Conservation (phyloP, 1,284 basidiomycete genomes). For the Marasmius fiardii region DNA sequence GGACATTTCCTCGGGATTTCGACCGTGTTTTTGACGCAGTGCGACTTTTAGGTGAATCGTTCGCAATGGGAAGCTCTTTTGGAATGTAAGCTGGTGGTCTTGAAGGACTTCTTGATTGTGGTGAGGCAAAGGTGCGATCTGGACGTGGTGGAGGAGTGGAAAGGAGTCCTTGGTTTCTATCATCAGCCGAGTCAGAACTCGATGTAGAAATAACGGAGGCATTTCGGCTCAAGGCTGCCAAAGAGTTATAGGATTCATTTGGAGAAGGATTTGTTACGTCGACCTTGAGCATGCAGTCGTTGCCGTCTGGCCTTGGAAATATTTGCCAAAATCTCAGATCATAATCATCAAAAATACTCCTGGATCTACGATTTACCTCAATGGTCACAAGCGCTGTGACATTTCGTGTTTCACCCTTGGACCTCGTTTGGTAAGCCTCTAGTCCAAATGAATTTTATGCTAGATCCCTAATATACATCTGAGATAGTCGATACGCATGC, state of each 20-base stretch:
- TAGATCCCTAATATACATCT: background rate
- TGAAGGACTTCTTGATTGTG: slow-evolving; percentile 53
- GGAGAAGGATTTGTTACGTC: slow-evolving; percentile 35
- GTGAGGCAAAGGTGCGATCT: slow-evolving; percentile 63
- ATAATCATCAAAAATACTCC: background rate
- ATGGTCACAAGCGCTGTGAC: no score
- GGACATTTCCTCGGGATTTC: slow-evolving; percentile 39
- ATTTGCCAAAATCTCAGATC: background rate
- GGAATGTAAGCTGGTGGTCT: slow-evolving; percentile 59
- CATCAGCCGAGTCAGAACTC: slow-evolving; percentile 50
- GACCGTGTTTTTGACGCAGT: slow-evolving; percentile 27
- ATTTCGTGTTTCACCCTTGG: no score
- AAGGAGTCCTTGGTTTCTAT: slow-evolving; percentile 28
- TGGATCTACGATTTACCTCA: background rate
- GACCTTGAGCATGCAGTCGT: slow-evolving; percentile 38
- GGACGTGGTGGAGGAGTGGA: slow-evolving; percentile 54
- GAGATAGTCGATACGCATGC: slow-evolving; percentile 3
- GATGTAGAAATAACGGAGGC: slow-evolving; percentile 72
- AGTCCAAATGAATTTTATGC: background rate
- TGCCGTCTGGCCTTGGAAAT: background rate
- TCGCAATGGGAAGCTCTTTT: slow-evolving; percentile 49
- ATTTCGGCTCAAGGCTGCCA: slow-evolving; percentile 70
- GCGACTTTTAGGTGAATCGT: slow-evolving; percentile 25
- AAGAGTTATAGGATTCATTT: slow-evolving; percentile 35
- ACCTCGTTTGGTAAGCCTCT: no score